A percentile compares a stretch with the other conserved stretches of the same genome.
phyloP scores from a whole-genome alignment of 345 rosid genomes.

The Rhodomyrtus tomentosa region DNA sequence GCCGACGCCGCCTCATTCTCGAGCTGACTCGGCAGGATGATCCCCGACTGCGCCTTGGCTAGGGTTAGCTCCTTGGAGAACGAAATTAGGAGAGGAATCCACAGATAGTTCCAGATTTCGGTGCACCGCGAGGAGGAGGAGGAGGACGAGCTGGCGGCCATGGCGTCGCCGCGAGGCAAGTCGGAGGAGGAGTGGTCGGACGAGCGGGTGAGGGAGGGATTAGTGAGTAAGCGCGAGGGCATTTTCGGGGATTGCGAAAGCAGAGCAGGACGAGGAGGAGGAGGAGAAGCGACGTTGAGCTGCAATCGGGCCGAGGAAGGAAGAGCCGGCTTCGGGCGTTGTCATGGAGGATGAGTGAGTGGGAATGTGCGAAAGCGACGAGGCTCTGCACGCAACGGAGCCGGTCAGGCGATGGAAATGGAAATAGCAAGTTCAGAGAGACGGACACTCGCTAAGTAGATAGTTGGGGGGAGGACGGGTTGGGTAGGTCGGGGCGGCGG shows the following conservation, averaged over 20 bases:
- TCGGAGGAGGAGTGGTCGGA: constrained; percentile 4
- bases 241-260: constrained; percentile 11
- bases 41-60: constrained; percentile 19
- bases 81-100: constrained; percentile 35
- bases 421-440: neutral
- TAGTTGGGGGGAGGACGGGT: too few species aligned
- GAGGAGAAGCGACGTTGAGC: neutral
- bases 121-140: neutral
- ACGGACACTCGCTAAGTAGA: neutral
- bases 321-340: neutral
- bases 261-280: too few species aligned
- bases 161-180: constrained; percentile 12
- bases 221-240: constrained; percentile 20
- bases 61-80: constrained; percentile 31
- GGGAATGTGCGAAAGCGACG: neutral
- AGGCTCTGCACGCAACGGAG: neutral
- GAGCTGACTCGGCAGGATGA: constrained; percentile 39
- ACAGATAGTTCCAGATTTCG: constrained; percentile 33
- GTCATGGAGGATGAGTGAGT: neutral
- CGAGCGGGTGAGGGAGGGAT: constrained; percentile 12
- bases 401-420: neutral
- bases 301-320: neutral
- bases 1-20: neutral
- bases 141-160: constrained; percentile 9
- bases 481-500: too few species aligned